A percentile compares a stretch with the other conserved stretches of the same genome.
phyloP scores from a whole-genome alignment of 2,329 filamentous ascomycete genomes.

The Sclerotinia subarctica region DNA sequence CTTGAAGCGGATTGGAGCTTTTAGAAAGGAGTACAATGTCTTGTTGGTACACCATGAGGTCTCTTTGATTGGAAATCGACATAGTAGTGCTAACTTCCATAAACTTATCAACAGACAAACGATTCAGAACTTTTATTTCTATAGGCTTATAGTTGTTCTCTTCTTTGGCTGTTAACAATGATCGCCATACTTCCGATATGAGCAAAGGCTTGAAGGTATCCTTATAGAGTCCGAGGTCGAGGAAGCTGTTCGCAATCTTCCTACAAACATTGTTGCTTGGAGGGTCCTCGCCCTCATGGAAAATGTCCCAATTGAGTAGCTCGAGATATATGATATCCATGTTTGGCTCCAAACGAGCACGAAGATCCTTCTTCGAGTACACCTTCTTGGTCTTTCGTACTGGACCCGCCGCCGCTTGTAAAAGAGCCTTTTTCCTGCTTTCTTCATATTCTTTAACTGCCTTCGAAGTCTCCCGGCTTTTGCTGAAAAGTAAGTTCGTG shows the following conservation, averaged over 20 bases:
- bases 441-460: slow-evolving; percentile 45
- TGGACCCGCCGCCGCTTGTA: slow-evolving; percentile 61
- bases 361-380: slow-evolving; percentile 87
- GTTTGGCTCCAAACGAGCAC: slow-evolving; percentile 85
- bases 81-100: slow-evolving; percentile 87
- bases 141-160: slow-evolving; percentile 79
- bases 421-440: slow-evolving; percentile 48
- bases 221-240: slow-evolving; percentile 75
- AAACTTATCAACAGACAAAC: slow-evolving; percentile 88
- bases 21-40: slow-evolving; percentile 87
- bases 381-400: slow-evolving; percentile 80
- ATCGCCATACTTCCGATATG: slow-evolving; percentile 92
- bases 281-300: slow-evolving; percentile 82
- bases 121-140: slow-evolving; percentile 81
- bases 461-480: slow-evolving; percentile 41
- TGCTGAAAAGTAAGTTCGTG: slow-evolving; percentile 44
- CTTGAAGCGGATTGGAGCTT: slow-evolving; percentile 64
- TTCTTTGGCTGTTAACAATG: slow-evolving; percentile 84
- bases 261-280: slow-evolving; percentile 72
- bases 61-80: slow-evolving; percentile 65
- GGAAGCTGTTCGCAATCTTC: slow-evolving; percentile 74
- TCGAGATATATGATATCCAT: slow-evolving; percentile 80
- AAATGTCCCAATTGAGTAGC: slow-evolving; percentile 93
- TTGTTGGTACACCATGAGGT: slow-evolving; percentile 72
- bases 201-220: slow-evolving; percentile 86